Evolutionary conservation across 1,139 yeast species (phyloP).

Genomic region (Yamadazyma atlantica): DNA sequence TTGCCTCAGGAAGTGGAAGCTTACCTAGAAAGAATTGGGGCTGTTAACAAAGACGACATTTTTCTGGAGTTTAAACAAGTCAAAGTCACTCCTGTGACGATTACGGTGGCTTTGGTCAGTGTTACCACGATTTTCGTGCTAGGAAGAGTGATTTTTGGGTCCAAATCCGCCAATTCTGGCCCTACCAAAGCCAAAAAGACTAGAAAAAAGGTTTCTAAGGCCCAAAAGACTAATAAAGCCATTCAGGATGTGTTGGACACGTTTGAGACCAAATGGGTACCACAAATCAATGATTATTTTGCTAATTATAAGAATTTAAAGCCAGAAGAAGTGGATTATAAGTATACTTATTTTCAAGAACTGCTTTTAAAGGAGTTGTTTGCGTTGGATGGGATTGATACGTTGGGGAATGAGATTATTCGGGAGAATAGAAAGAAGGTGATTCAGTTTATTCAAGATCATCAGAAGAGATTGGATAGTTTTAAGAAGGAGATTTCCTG

Average conservation of each 20-base stretch:
- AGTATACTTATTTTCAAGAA: slow-evolving; percentile 62
- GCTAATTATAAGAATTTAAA: slow-evolving; percentile 32
- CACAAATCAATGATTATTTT: slow-evolving; percentile 43
- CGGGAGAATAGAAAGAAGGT: slow-evolving; percentile 59
- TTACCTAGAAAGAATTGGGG: slow-evolving; percentile 11
- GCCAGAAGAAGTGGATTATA: slow-evolving; percentile 45
- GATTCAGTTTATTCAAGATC: slow-evolving; percentile 59
- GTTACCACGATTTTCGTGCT: slow-evolving; percentile 26
- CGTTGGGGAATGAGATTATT: slow-evolving; percentile 47
- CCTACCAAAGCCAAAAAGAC: slow-evolving; percentile 17
- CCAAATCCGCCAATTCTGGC: slow-evolving; percentile 4
- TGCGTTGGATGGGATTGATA: slow-evolving; percentile 65
- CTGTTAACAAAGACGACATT: slow-evolving; percentile 21
- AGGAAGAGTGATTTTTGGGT: slow-evolving; percentile 18
- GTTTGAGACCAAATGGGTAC: slow-evolving; percentile 44
- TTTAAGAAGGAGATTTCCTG: slow-evolving; percentile 40
- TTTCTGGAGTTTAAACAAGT: slow-evolving; percentile 30
- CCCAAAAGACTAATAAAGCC: slow-evolving; percentile 43
- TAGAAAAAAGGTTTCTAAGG: slow-evolving; percentile 40
- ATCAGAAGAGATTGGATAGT: slow-evolving; percentile 58
- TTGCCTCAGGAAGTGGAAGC: slow-evolving; percentile 12
- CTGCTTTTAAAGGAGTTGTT: slow-evolving; percentile 64
- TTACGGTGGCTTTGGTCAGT: slow-evolving; percentile 33
- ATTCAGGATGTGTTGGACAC: slow-evolving; percentile 43
- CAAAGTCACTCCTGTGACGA: slow-evolving; percentile 35